Conservation (phyloP, 2,329 filamentous ascomycete genomes). For the Didymella exigua region DNA sequence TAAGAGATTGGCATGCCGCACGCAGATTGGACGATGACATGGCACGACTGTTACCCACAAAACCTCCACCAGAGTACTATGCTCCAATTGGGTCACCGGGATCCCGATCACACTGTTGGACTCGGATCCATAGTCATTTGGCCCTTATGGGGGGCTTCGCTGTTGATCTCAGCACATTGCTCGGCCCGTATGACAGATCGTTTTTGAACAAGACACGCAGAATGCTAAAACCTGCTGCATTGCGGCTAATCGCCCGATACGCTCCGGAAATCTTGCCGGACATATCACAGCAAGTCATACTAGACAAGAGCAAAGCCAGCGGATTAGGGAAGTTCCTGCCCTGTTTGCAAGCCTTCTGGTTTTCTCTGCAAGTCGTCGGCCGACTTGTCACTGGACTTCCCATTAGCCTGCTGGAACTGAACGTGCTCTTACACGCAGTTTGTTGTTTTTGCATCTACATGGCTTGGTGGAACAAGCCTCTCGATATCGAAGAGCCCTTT, state of each 20-base stretch:
- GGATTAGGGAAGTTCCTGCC: not conserved
- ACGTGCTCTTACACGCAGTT: not conserved
- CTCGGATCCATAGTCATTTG: not conserved
- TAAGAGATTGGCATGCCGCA: not conserved
- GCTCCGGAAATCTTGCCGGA: not conserved
- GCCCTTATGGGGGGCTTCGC: constrained; percentile 3
- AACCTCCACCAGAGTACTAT: too few relatives aligned
- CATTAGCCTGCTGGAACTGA: not conserved
- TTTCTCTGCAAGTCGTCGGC: not conserved
- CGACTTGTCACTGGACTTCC: not conserved
- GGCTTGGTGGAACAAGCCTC: not conserved
- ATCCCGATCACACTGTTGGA: too few relatives aligned
- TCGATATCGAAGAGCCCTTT: not conserved
- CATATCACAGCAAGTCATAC: not conserved
- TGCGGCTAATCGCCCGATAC: not conserved
- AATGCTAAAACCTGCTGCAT: too few relatives aligned
- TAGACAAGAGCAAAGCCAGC: not conserved
- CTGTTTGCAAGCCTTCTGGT: not conserved
- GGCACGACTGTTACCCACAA: not conserved
- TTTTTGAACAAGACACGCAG: too few relatives aligned
- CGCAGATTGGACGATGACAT: too few relatives aligned
- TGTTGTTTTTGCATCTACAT: not conserved
- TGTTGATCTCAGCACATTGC: not conserved
- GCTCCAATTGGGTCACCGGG: too few relatives aligned
- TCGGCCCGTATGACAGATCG: not conserved